Percentiles rank a stretch among this genome's conserved stretches.
phyloP scores from a whole-genome alignment of 768 basidiomycete species.

The Leccinellum rugosiceps region DNA sequence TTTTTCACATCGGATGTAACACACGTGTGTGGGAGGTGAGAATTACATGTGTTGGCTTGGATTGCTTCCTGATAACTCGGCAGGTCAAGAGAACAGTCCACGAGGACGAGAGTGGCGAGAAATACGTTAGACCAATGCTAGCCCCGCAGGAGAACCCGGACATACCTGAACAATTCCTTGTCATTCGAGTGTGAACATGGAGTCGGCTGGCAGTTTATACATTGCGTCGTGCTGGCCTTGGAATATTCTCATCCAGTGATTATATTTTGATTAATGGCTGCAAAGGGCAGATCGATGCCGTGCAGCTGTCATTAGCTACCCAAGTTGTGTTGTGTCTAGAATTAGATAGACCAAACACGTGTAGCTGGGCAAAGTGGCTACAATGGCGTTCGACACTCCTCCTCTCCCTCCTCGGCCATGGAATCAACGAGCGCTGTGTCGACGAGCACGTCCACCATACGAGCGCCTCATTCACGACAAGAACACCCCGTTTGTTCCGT shows the following conservation, averaged over 20 bases:
- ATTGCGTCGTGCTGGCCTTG: constrained; percentile 1
- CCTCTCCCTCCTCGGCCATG: constrained; percentile 18
- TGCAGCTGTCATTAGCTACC: neutral
- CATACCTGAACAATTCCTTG: constrained; percentile 71
- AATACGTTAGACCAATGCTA: constrained; percentile 37
- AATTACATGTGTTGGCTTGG: constrained; percentile 2
- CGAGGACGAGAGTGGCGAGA: constrained; percentile 37
- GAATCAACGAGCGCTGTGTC: constrained; percentile 18
- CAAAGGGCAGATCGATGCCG: neutral
- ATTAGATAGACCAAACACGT: constrained; percentile 30
- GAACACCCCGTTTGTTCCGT: constrained; percentile 11
- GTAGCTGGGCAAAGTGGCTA: constrained; percentile 22
- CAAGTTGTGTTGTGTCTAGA: neutral
- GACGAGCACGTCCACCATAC: constrained; percentile 41
- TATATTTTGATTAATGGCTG: too few species aligned
- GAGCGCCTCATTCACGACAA: constrained; percentile 30
- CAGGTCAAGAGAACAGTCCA: constrained; percentile 47
- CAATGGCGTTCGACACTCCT: neutral
- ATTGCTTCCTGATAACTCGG: neutral
- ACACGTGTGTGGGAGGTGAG: constrained; percentile 68
- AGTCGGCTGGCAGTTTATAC: neutral
- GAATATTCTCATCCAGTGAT: neutral
- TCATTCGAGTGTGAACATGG: constrained; percentile 41
- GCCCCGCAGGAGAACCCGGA: constrained; percentile 60
- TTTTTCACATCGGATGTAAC: constrained; percentile 66